These are phyloP conservation scores for Ministeria vibrans DNA, from an alignment of 78 protist species.

Conservation along the genomic window DNA sequence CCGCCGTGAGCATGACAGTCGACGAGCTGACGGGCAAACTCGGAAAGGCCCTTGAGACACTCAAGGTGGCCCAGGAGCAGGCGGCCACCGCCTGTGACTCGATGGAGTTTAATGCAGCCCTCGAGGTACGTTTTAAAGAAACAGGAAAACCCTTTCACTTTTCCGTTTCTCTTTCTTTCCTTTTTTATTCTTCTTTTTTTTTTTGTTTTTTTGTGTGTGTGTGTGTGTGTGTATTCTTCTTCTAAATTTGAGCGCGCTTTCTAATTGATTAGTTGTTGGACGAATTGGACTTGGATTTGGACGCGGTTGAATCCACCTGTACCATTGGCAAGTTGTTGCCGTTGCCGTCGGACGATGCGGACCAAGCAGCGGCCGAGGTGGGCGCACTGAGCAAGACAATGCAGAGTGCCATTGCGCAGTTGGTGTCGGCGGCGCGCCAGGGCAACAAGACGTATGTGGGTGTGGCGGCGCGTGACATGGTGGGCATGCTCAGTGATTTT, in stretches of 20 bases:
- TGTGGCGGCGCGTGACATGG: constrained; percentile 16
- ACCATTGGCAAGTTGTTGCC: background rate
- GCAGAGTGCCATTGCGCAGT: constrained; percentile 23
- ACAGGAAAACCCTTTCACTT: background rate
- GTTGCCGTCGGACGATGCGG: background rate
- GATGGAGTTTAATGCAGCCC: constrained; percentile 20
- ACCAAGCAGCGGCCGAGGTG: background rate
- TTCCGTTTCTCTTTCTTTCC: background rate
- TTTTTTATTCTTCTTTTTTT: too few relatives aligned
- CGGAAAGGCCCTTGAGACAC: background rate
- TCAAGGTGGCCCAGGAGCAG: background rate
- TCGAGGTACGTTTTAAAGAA: background rate
- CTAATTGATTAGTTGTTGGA: too few relatives aligned
- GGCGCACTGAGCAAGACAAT: constrained; percentile 9
- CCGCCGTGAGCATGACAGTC: background rate
- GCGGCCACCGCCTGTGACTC: constrained; percentile 27
- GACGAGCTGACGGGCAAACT: background rate
- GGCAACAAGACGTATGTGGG: constrained; percentile 27
- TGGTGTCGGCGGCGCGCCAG: constrained; percentile 20
- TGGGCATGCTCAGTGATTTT: background rate
- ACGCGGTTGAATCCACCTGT: background rate
- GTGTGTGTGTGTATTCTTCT: background rate
- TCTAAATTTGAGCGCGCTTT: background rate
- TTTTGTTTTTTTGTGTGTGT: background rate
- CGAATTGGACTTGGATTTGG: background rate